Base-by-base conservation (phyloP, 345 rosid genomes). In the Populus nigra region DNA sequence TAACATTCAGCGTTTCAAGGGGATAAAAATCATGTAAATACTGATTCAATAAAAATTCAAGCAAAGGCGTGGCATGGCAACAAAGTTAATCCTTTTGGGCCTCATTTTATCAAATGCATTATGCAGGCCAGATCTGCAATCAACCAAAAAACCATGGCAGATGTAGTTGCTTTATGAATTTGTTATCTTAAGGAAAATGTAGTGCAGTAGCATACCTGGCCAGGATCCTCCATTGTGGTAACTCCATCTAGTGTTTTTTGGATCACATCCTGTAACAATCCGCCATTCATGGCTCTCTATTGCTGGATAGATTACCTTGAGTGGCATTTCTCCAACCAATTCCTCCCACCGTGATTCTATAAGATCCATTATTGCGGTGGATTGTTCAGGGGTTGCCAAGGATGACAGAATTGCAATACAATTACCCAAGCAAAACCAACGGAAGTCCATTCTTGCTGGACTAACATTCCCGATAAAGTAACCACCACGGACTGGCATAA, bases 211-310 rank as follows among this genome's bases (percentile, higher is more conserved):
- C 71, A 68, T 86, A 93, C 98, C 99, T 88, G 99, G 96, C 99
- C 98, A 95, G 69, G 99, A 95, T 76, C 99, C 99, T 50, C 97
- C 98, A 69, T 95, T 95, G 85, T 95, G 99, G 86, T 95, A 95
- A 73, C 99, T 95, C 98, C 99, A 95, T 71, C 97, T 85, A 8
- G 99, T 92, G 84, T 95, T 95, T 83, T 95, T 95, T 2, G 97
- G 99, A 74, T 95, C 99, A 74, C 97, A 91, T 49, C 99, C 99
- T 12, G 99, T 95, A 68, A 84, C 78, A 41, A 93, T 92, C 73
- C 88, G 83, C 99, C 97, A 96, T 77, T 96, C 99, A 63, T 96
- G 98, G 82, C 87, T 87, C 84, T 96, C 99, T 65, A 96, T 87
- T 2, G 99, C 99, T 2, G 99, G 98, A 84, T 88, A 96, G 74